Base-by-base conservation (phyloP, 2,329 filamentous ascomycete genomes). In the Cadophora sp. region DNA sequence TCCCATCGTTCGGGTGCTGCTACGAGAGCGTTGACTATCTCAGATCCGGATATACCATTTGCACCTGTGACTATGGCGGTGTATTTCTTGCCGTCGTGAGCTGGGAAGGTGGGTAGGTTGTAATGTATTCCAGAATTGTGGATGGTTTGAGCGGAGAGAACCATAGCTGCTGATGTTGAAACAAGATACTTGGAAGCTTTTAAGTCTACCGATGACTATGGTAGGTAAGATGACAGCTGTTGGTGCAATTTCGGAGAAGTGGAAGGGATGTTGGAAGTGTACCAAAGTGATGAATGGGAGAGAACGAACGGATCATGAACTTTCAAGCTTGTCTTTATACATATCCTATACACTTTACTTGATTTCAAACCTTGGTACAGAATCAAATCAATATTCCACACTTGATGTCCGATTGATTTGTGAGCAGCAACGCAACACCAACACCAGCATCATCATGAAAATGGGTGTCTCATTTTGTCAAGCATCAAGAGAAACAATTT, bases 11-110 rank as follows among this genome's bases (percentile, higher is more conserved):
- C 63, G 22, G 71, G 69, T 27, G 62, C 53, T 3, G 59, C 62
- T 16, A 63, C 59, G 4, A 72, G 69, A n/a, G 67, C 66, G 18
- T 64, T 56, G 9, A 72, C 58, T 4, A 69, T 73, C 13, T 70
- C 55, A 14, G 47, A 66, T 4, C 71, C 71, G 13, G 71, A 73
- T 14, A 73, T 73, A 3, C 71, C 69, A 61, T 68, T 73, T 53
- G 71, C 70, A 11, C 70, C 71, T 41, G 68, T 68, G 6, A 72
- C 67, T n/a, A 72, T 70, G 14, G 71, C 68, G 3, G 63, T 65
- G 33, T 65, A 65, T 60, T 66, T 65, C 36, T 66, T 69, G 64
- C 50, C 62, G n/a, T 67, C 58, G n/a, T 67, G 64, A 14, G 51
- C 45, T n/a, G 66, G 64, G n/a, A 69, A 69, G 14, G 66, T 71